These are phyloP conservation scores for Wickerhamiella shivajii DNA, from an alignment of 805 yeast genomes.

Conservation along the genomic window DNA sequence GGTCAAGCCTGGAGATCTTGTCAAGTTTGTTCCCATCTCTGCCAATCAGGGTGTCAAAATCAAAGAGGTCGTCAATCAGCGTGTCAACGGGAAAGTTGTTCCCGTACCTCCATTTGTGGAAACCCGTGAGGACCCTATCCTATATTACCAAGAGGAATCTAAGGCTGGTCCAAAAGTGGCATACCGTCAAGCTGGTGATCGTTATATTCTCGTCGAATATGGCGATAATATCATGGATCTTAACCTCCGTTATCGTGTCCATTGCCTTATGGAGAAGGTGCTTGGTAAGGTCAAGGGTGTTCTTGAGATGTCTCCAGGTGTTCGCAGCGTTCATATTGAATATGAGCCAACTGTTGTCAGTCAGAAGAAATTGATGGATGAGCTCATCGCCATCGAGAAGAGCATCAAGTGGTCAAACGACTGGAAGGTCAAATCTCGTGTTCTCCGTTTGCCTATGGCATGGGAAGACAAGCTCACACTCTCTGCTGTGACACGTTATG, in stretches of 20 bases:
- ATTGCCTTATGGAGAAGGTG: constrained; percentile 65
- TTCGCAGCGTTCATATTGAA: constrained; percentile 83
- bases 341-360: constrained; percentile 48
- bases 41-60: constrained; percentile 53
- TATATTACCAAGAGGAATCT: constrained; percentile 35
- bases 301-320: constrained; percentile 95
- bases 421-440: constrained; percentile 77
- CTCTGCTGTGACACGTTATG: constrained; percentile 79
- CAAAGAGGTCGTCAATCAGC: constrained; percentile 43
- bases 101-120: constrained; percentile 33
- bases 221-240: constrained; percentile 82
- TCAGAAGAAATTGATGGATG: constrained; percentile 47
- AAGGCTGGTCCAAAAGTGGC: constrained; percentile 52
- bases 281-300: constrained; percentile 55
- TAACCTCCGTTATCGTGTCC: constrained; percentile 71
- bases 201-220: constrained; percentile 81
- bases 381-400: constrained; percentile 59
- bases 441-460: constrained; percentile 84
- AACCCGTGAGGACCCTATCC: constrained; percentile 50
- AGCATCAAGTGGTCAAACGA: constrained; percentile 58
- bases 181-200: constrained; percentile 94
- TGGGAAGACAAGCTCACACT: constrained; percentile 85
- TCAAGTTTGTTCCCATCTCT: constrained; percentile 65
- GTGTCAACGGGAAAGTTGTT: constrained; percentile 20
- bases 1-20: constrained; percentile 83